A percentile compares a stretch with the other conserved stretches of the same genome.
Evolutionary conservation across 75 land plant genomes (phyloP).

Genomic region (Sequoia sempervirens): DNA sequence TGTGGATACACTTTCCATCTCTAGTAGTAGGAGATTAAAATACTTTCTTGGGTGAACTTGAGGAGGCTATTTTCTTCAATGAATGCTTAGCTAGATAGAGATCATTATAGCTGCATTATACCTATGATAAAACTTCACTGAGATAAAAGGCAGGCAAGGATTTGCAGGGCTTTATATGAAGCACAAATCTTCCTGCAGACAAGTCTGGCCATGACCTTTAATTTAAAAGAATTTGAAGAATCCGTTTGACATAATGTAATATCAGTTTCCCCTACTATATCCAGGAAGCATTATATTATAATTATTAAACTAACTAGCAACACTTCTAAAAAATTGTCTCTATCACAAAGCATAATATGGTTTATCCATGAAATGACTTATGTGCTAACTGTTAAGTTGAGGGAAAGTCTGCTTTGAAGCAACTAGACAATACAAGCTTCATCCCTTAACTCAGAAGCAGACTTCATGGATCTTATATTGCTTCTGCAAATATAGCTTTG

Average conservation of each 20-base stretch:
- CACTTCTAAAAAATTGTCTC: neutral
- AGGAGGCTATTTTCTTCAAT: neutral
- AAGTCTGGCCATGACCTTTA: neutral
- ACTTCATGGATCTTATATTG: neutral
- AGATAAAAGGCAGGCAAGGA: neutral
- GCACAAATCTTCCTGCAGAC: neutral
- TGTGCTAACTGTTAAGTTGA: neutral
- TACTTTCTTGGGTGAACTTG: neutral
- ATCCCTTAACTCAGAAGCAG: neutral
- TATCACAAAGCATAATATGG: neutral
- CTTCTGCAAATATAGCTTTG: neutral
- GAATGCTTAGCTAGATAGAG: neutral
- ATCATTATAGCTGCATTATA: neutral
- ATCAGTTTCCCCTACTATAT: neutral
- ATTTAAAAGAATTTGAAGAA: neutral
- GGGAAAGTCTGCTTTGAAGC: neutral
- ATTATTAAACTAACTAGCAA: neutral
- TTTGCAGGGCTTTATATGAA: neutral
- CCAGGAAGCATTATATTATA: neutral
- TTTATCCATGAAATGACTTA: neutral
- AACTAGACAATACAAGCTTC: neutral
- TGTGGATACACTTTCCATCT: neutral
- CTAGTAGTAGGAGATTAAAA: neutral
- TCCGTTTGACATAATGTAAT: neutral
- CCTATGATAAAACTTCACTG: neutral